phyloP scores from a whole-genome alignment of 176 grass and related monocot genomes.

The Ensete glaucum region DNA sequence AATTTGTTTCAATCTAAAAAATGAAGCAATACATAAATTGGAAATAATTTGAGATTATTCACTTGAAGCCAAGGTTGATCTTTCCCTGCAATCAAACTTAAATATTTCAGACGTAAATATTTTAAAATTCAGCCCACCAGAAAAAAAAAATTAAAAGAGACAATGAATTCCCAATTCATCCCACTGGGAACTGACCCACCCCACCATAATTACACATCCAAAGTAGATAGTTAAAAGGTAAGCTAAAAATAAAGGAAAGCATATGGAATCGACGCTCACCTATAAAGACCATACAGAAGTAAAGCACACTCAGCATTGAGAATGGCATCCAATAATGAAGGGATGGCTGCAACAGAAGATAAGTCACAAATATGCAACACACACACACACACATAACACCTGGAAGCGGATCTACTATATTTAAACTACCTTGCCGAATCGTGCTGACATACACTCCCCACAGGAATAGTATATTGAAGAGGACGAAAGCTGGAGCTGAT shows the following conservation, averaged over 20 bases:
- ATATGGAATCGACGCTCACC: constrained; percentile 33
- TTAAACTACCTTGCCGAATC: constrained; percentile 47
- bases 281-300: constrained; percentile 88
- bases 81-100: not conserved
- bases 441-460: constrained; percentile 67
- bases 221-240: not conserved
- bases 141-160: not conserved
- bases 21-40: not conserved
- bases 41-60: not conserved
- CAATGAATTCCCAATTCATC: too few species aligned
- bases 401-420: not conserved
- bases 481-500: constrained; percentile 73
- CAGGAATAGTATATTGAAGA: constrained; percentile 91
- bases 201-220: too few species aligned
- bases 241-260: constrained; percentile 12
- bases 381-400: not conserved
- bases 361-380: not conserved
- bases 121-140: not conserved
- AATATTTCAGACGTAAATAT: not conserved
- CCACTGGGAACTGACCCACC: too few species aligned
- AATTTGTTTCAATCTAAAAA: not conserved
- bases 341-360: constrained; percentile 50
- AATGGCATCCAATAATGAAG: constrained; percentile 76
- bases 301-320: constrained; percentile 82
- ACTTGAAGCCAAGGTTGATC: too few species aligned